Conservation (phyloP, 2,329 filamentous ascomycete species). For the Fusarium equiseti region DNA sequence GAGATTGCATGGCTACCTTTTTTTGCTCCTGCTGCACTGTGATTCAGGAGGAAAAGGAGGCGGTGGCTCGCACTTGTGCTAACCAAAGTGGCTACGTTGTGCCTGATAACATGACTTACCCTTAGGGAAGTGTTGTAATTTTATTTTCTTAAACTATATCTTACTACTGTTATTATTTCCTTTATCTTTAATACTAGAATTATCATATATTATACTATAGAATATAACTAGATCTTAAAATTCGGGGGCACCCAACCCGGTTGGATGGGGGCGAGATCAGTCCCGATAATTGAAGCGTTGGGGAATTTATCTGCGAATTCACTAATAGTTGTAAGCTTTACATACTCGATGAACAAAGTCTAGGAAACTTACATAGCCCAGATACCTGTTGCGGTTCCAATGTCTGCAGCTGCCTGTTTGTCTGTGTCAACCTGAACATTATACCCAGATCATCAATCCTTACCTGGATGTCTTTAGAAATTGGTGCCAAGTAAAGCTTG, state of each 20-base stretch:
- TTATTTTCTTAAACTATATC: no score
- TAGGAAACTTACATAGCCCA: constrained; percentile 3
- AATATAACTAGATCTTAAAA: no score
- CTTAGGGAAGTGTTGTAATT: no score
- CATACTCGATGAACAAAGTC: rapidly evolving
- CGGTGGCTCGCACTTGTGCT: no score
- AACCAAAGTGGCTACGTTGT: no score
- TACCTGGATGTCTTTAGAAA: background rate
- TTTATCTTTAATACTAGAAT: no score
- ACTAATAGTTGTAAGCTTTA: background rate
- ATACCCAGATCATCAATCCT: rapidly evolving
- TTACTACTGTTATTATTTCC: no score
- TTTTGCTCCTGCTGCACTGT: no score
- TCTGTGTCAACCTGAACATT: background rate
- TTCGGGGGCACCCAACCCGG: constrained; percentile 14
- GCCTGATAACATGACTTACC: no score
- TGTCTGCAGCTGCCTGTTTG: background rate
- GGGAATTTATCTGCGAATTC: constrained; percentile 11
- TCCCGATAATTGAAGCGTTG: background rate
- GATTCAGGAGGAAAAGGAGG: no score
- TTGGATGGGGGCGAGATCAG: constrained; percentile 10
- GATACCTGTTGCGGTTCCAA: constrained; percentile 19
- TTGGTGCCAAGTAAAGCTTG: background rate
- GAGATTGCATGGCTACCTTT: no score
- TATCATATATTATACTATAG: no score